These are phyloP conservation scores for Ophiocordyceps australis DNA, from an alignment of 2,329 filamentous ascomycete species.

Conservation along the genomic window DNA sequence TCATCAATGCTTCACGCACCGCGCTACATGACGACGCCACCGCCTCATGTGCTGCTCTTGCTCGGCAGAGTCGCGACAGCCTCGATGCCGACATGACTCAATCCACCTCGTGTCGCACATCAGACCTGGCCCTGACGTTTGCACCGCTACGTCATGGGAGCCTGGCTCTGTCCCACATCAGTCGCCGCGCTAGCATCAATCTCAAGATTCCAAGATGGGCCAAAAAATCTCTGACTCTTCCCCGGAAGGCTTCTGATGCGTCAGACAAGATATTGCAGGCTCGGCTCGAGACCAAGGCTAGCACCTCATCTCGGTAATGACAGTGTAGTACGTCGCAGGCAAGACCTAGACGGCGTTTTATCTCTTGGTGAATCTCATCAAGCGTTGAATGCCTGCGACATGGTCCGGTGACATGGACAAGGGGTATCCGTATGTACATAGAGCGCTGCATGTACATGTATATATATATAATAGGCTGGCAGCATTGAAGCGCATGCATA, in stretches of 20 bases:
- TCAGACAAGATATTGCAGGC: too few species aligned
- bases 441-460: too few species aligned
- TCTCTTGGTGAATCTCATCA: too few species aligned
- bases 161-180: constrained; percentile 10
- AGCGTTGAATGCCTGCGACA: too few species aligned
- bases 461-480: too few species aligned
- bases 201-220: constrained; percentile 15
- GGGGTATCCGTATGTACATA: too few species aligned
- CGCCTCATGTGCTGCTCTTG: constrained; percentile 8
- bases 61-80: constrained; percentile 8
- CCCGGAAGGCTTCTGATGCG: constrained; percentile 7
- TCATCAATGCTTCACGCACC: constrained; percentile 13
- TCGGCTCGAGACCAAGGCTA: too few species aligned
- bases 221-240: constrained; percentile 11
- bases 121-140: neutral
- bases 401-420: too few species aligned
- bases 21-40: constrained; percentile 9
- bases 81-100: constrained; percentile 7
- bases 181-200: constrained; percentile 12
- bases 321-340: too few species aligned
- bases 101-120: neutral
- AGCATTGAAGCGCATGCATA: too few species aligned
- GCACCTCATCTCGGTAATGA: too few species aligned
- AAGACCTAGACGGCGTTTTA: too few species aligned
- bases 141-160: constrained; percentile 7